phyloP scores from a whole-genome alignment of 108 stramenopile genomes.

The Skeletonema marinoi region DNA sequence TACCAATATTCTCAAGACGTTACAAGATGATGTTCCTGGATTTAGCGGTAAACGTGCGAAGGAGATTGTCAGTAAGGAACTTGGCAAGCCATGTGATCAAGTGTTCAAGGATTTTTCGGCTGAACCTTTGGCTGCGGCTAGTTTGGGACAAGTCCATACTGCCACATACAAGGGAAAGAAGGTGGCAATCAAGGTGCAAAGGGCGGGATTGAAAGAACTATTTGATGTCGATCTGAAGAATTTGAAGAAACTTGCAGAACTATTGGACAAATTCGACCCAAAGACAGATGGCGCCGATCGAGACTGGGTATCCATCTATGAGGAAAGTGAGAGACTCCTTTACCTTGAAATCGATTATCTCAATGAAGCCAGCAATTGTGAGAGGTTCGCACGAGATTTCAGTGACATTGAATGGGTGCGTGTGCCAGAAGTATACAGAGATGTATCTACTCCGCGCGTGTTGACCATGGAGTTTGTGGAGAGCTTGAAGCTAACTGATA shows the following conservation, averaged over 20 bases:
- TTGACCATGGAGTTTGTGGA: conserved; percentile 94
- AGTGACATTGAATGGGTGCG: conserved; percentile 81
- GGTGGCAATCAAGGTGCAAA: conserved; percentile 93
- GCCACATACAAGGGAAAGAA: conserved; percentile 84
- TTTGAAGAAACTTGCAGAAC: conserved; percentile 81
- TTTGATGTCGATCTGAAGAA: conserved; percentile 97
- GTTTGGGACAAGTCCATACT: conserved; percentile 94
- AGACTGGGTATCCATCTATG: conserved; percentile 94
- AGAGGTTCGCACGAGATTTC: conserved; percentile 77
- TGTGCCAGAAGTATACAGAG: conserved; percentile 84
- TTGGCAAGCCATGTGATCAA: conserved; percentile 74
- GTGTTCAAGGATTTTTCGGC: conserved; percentile 85
- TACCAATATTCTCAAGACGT: conserved; percentile 86
- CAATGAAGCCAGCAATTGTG: conserved; percentile 90
- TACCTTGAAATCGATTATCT: conserved; percentile 96
- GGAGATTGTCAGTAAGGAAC: conserved; percentile 84
- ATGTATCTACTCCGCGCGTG: conserved; percentile 84
- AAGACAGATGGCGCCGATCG: conserved; percentile 92
- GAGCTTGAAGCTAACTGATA: conserved; percentile 90
- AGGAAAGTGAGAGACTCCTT: conserved; percentile 85
- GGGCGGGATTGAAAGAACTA: conserved; percentile 91
- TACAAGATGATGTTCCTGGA: conserved; percentile 96
- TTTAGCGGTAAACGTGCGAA: conserved; percentile 87
- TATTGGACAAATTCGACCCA: conserved; percentile 96
- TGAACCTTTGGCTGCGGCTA: conserved; percentile 90